Conservation (phyloP, 225 moss, liverwort and hornwort species). For the Pseudisothecium myosuroides region DNA sequence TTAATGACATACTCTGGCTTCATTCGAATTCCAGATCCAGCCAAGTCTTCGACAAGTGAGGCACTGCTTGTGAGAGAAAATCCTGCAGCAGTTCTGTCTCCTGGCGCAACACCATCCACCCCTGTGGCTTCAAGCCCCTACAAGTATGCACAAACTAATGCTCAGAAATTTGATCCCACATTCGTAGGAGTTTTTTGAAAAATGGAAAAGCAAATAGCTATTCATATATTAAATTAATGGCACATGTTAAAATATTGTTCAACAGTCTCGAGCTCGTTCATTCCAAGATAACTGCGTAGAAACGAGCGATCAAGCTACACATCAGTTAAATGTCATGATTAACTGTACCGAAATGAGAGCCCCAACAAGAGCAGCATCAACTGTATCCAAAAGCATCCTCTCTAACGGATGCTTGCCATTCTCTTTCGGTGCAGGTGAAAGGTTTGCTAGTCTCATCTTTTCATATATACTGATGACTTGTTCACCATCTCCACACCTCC, state of each 20-base stretch:
- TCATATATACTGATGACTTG: slow-evolving; percentile 30
- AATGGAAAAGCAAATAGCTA: not conserved
- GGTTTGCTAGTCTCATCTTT: slow-evolving; percentile 30
- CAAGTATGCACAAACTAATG: not conserved
- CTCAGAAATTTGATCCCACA: not conserved
- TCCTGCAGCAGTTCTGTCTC: not conserved
- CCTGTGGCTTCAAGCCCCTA: slow-evolving; percentile 25
- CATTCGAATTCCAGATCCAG: slow-evolving; percentile 39
- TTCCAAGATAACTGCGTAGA: not conserved
- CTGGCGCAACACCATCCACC: slow-evolving; percentile 6
- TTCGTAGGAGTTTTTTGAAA: not conserved
- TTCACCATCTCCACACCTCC: slow-evolving; percentile 54
- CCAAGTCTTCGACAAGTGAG: slow-evolving; percentile 43
- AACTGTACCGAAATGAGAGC: slow-evolving; percentile 37
- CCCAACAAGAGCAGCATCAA: slow-evolving; percentile 58
- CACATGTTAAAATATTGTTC: not conserved
- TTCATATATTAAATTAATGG: not conserved
- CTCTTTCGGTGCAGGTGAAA: slow-evolving; percentile 12
- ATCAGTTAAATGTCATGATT: not conserved
- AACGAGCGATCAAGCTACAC: not conserved
- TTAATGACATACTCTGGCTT: slow-evolving; percentile 35
- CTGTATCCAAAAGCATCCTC: slow-evolving; percentile 49
- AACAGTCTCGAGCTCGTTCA: not conserved
- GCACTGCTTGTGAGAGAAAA: slow-evolving; percentile 9
- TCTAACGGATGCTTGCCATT: slow-evolving; percentile 20